A percentile compares a stretch with the other conserved stretches of the same genome.
These are phyloP conservation scores for Hypoxylon rickii DNA, from an alignment of 495 filamentous ascomycete species.

Conservation along the genomic window DNA sequence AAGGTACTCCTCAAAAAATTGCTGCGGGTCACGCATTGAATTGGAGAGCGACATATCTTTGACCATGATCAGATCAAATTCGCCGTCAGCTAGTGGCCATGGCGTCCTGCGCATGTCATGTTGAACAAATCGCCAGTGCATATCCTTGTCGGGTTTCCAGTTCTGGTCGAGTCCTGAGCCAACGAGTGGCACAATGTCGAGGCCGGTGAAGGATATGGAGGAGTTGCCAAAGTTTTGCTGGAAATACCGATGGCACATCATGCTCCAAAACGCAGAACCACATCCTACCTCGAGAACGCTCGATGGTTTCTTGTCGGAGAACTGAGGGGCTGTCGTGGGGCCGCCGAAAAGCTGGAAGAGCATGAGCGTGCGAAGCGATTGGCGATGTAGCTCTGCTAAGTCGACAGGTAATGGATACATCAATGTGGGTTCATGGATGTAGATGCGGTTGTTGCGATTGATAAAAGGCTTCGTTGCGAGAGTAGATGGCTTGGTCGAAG, in stretches of 20 bases:
- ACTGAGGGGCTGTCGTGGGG: constrained; percentile 73
- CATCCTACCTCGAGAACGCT: constrained; percentile 87
- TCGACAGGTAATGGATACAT: constrained; percentile 88
- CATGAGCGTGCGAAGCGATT: constrained; percentile 82
- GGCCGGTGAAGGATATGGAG: constrained; percentile 73
- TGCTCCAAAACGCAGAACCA: constrained; percentile 88
- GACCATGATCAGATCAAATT: constrained; percentile 89
- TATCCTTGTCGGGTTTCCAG: constrained; percentile 60
- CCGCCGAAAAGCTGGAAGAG: constrained; percentile 79
- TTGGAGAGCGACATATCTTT: constrained; percentile 81
- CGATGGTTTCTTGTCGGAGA: constrained; percentile 67
- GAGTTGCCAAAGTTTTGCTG: constrained; percentile 61
- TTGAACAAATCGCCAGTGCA: constrained; percentile 87
- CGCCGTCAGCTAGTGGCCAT: constrained; percentile 77
- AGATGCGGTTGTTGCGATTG: constrained; percentile 75
- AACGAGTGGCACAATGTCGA: constrained; percentile 80
- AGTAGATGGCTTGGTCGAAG: constrained; percentile 26
- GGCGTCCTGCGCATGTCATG: constrained; percentile 78
- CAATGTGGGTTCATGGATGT: constrained; percentile 74
- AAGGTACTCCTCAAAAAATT: constrained; percentile 73
- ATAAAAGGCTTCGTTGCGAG: constrained; percentile 64
- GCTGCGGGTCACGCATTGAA: constrained; percentile 63
- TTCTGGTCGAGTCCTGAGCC: constrained; percentile 56
- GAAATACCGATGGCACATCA: constrained; percentile 79
- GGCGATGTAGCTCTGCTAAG: constrained; percentile 83